Base-by-base conservation (phyloP, 805 yeast species). In the Wickerhamomyces xylosicus region DNA sequence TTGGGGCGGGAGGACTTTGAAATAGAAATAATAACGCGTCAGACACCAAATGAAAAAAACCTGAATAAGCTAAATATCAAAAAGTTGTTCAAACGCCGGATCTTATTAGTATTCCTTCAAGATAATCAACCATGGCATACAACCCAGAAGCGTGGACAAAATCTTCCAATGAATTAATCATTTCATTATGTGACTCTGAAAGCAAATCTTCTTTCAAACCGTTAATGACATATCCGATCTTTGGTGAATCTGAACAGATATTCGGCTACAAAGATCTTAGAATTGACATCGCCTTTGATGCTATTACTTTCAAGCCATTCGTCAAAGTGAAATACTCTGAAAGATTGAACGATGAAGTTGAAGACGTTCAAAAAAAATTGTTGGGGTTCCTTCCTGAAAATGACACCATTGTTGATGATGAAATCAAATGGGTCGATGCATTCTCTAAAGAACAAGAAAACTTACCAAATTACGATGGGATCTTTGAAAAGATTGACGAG, bases 191-290 rank as follows among this genome's bases (percentile, higher is more conserved):
- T 4, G 79, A 74, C 42, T 67, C 72, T 2, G 61, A 67, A 3
- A 78, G 78, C 0, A 71, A 78, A 2, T 73, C 79, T 17, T 64
- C 74, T 3, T 87, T 89, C 63, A 62, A 69, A 31, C 97, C 97
- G 0, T 53, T 63, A 13, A 87, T 85, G 62, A 90, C 97, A 1
- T 92, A 92, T 57, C 95, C 97, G 2, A 81, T 92, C 10, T 92
- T 76, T 66, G 97, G 97, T 5, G 95, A 87, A 36, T 71, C 86
- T 2, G 98, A 92, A 54, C 79, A 79, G 39, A 78, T 92, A 2
- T 85, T 79, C 53, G 98, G 98, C 2, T 92, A 75, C 56, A 71
- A 79, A 47, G 81, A 75, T 48, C 64, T 89, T 29, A 66, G 66
- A 25, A 75, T 92, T 28, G 72, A 74, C 47, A 56, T 81, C 31